phyloP scores from a whole-genome alignment of 345 rosid species.

The Salix brachista region DNA sequence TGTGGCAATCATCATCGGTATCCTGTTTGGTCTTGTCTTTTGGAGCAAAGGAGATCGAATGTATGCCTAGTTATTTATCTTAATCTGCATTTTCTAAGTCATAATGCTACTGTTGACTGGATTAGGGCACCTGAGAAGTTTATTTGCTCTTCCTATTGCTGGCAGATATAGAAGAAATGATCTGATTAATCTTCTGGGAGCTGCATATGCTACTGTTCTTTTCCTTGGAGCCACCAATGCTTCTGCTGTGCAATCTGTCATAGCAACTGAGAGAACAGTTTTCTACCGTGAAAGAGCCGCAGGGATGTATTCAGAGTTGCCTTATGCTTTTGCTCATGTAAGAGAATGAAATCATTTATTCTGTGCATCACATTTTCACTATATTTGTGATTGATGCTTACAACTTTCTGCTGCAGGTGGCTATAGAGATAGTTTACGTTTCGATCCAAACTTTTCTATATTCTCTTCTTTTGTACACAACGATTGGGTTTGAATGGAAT shows the following conservation, averaged over 20 bases:
- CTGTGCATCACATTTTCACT: too few relatives aligned
- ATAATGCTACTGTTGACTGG: too few relatives aligned
- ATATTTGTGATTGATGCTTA: not conserved
- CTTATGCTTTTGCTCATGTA: constrained; percentile 45
- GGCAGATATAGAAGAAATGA: constrained; percentile 25
- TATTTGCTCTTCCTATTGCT: not conserved
- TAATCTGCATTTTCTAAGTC: too few relatives aligned
- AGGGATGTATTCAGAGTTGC: constrained; percentile 44
- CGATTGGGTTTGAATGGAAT: constrained; percentile 40
- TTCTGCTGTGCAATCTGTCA: constrained; percentile 37
- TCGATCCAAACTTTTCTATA: constrained; percentile 30
- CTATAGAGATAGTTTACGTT: constrained; percentile 37
- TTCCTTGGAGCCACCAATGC: constrained; percentile 45
- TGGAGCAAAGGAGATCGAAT: constrained; percentile 34
- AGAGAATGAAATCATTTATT: not conserved
- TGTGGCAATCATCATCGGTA: constrained; percentile 23
- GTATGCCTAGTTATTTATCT: constrained; percentile 15
- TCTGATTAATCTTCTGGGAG: constrained; percentile 36
- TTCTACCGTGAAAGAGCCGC: constrained; percentile 49
- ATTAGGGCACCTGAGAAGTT: not conserved
- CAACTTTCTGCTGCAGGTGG: constrained; percentile 24
- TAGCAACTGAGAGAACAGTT: constrained; percentile 40
- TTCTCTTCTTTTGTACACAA: constrained; percentile 25
- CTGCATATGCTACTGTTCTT: constrained; percentile 33
- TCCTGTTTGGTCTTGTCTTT: constrained; percentile 36